Evolutionary conservation across 108 stramenopile genomes (phyloP).

Genomic region (Nannochloropsis gaditana): DNA sequence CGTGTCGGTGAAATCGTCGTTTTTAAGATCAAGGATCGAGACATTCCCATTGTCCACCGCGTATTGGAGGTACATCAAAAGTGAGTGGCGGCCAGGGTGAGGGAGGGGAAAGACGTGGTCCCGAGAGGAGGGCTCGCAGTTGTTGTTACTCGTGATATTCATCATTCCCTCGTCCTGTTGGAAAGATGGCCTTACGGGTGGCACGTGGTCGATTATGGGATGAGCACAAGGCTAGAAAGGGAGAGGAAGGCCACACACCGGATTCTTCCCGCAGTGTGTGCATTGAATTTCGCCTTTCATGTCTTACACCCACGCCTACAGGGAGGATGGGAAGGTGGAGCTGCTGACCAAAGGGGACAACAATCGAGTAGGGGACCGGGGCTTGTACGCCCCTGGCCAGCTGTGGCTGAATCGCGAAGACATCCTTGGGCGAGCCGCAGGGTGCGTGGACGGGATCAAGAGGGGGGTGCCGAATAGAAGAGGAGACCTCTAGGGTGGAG

Average conservation of each 20-base stretch:
- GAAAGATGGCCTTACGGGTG: no score
- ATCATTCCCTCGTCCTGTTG: no score
- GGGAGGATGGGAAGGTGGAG: slow-evolving; percentile 67
- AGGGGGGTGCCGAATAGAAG: not conserved
- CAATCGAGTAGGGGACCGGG: slow-evolving; percentile 96
- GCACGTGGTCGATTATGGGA: no score
- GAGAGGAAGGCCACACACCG: no score
- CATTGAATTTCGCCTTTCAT: no score
- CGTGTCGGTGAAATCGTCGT: slow-evolving; percentile 97
- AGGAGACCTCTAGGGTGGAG: not conserved
- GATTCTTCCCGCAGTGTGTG: no score
- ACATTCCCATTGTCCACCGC: slow-evolving; percentile 99
- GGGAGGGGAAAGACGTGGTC: not conserved
- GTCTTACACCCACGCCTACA: slow-evolving; percentile 1
- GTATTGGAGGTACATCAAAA: slow-evolving; percentile 90
- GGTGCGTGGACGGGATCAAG: slow-evolving; percentile 18
- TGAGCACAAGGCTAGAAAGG: no score
- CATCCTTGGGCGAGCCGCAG: slow-evolving; percentile 85
- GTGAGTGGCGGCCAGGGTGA: slow-evolving; percentile 37
- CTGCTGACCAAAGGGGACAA: slow-evolving; percentile 99
- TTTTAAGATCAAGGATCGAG: slow-evolving; percentile 98
- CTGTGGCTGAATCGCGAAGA: slow-evolving; percentile 95
- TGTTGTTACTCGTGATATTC: no score
- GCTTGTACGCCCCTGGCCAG: slow-evolving; percentile 97
- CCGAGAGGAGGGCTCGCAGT: no score